A percentile compares a stretch with the other conserved stretches of the same genome.
Conservation (phyloP, 345 rosid species). For the Ceriops decandra region DNA sequence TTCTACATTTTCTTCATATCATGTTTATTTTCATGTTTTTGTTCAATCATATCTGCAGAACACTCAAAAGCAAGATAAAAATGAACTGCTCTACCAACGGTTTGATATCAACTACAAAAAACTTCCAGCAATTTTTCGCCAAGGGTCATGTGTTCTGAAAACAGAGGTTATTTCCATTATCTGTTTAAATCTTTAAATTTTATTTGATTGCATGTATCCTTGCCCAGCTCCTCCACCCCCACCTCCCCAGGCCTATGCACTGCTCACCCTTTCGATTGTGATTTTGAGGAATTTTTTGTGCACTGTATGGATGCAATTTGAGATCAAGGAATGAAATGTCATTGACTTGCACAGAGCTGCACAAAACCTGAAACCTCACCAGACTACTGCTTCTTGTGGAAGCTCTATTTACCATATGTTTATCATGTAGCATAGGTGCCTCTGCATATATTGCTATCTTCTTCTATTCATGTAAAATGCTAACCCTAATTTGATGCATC, state of each 20-base stretch:
- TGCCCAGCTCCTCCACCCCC: too few relatives aligned
- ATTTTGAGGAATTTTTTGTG: neutral
- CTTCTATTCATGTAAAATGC: too few relatives aligned
- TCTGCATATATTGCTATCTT: too few relatives aligned
- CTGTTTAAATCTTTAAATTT: neutral
- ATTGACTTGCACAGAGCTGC: neutral
- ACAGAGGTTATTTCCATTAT: constrained; percentile 44
- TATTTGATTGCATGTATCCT: neutral
- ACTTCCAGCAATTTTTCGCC: constrained; percentile 68
- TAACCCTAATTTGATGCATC: too few relatives aligned
- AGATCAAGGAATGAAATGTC: neutral
- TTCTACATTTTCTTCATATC: neutral
- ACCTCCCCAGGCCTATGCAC: neutral
- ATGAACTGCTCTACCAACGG: constrained; percentile 75
- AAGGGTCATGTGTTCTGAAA: constrained; percentile 75
- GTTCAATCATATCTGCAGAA: constrained; percentile 46
- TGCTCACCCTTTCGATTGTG: neutral
- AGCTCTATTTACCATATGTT: neutral
- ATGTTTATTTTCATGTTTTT: neutral
- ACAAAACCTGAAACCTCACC: neutral
- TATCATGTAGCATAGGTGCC: too few relatives aligned
- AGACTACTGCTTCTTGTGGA: neutral
- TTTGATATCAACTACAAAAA: constrained; percentile 77
- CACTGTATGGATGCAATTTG: neutral
- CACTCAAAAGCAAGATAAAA: constrained; percentile 69